Base-by-base conservation (phyloP, 169 alveolate species). In the Sarcocystis neurona region DNA sequence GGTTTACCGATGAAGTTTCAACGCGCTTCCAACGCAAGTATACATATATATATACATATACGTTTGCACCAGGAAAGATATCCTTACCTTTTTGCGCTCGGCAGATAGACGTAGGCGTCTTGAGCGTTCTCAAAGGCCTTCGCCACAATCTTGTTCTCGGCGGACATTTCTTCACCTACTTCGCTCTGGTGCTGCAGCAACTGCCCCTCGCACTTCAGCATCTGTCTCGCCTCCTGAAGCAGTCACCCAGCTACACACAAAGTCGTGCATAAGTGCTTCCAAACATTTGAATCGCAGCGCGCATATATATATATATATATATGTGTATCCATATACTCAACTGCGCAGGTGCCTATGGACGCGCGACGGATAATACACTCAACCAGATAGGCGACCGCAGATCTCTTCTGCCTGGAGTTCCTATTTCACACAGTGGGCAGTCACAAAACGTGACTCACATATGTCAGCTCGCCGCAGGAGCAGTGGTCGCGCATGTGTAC, bases 201-300 rank as follows among this genome's bases (percentile, higher is more conserved):
- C 56, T 72, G 23, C 53, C 34, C 56, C 27, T 72, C 82, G 53
- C 82, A 72, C 12, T 30, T 30, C 30, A 72, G 47, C 47, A 72
- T 72, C 56, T 72, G 56, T 2, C 82, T n/a, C 37, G 82, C 82
- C 82, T 72, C 82, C 82, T 72, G 34, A 37, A 70, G n/a, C n/a
- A 27, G 10, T 6, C 30, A 27, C 30, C 5, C n/a, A 20, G 10
- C 10, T 66, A 20, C n/a, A 27, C n/a, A 20, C n/a, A 27, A 6
- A 6, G 10, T 30, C 3, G 79, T 68, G 18, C 15, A 3, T 66
- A 20, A 6, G n/a, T 66, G 8, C 77, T 12, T 30, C 10, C 30
- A 34, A 30, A 66, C 10, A 10, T 27, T 15, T 30, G 30, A 66
- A 8, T 8, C 8, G 18, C n/a, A 10, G 18, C 18, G 18, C 18